Evolutionary conservation across 352 stramenopile genomes (phyloP), one percentile per base, ranked within the genome.

Genomic region (Globisporangium takayamanum): DNA sequence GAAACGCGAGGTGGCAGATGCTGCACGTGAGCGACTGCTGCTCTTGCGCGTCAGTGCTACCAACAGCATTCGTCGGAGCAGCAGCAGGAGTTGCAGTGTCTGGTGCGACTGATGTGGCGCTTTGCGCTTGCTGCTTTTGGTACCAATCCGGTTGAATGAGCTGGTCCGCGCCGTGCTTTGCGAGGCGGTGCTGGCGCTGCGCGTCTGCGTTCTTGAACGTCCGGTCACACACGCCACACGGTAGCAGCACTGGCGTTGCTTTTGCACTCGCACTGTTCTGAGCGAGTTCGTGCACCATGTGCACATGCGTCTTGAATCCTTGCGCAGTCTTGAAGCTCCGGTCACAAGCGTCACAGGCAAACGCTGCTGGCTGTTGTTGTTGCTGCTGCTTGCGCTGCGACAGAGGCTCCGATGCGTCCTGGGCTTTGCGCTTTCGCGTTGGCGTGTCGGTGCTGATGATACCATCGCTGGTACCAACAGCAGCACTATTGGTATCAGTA

Each of bases 111-210:
- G 33, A 39, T 39, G 33, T 12, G 10, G 33, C 7, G 42, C 12
- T 46, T 55, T 49, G 36, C 18, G 30, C 53, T 20, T 73, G 65
- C 52, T 72, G 62, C 16, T 66, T 70, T 41, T 70, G 62, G 56
- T 76, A 91, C 87, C 87, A 95, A 59, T 95, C 87, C 1, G 87
- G 87, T 28, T 79, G 76, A 42, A 95, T 93, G 16, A 85, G 66
- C 36, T 67, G 69, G 61, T 93, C 81, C 28, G 80, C 76, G 36
- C 84, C 87, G 63, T 95, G 87, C 61, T 95, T 95, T 41, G 87
- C 82, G 44, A 87, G 66, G 16, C 77, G 59, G 47, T 95, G 87
- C 56, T 94, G 84, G 53, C 75, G 76, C 26, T 73, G 74, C 4
- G 84, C 84, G 33, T 90, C 80, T 36, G 89, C 75, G 33, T 90